phyloP scores from a whole-genome alignment of 1,139 yeast species.

The Scheffersomyces stambukii region DNA sequence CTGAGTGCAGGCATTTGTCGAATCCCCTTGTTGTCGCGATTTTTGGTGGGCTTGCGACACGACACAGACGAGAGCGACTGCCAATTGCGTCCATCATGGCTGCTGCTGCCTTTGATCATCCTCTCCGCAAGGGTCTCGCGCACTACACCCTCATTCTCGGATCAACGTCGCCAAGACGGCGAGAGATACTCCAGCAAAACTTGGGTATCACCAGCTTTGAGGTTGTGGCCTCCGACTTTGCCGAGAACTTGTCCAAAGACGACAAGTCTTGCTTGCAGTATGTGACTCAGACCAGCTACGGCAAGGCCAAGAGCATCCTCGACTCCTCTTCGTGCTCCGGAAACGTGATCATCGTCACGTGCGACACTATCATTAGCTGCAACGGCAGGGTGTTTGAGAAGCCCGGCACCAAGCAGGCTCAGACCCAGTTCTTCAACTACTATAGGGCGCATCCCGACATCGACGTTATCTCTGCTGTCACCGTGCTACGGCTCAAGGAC shows the following conservation, averaged over 20 bases:
- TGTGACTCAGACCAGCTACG: constrained; percentile 64
- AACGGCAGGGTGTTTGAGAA: constrained; percentile 68
- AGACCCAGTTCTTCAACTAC: constrained; percentile 42
- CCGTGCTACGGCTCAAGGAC: constrained; percentile 40
- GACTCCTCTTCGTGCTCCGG: too few species aligned
- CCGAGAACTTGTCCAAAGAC: constrained; percentile 65
- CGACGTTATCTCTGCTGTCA: constrained; percentile 67
- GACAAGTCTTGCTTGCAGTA: constrained; percentile 52
- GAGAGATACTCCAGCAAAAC: constrained; percentile 56
- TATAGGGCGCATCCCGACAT: constrained; percentile 44
- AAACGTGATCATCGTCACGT: constrained; percentile 46
- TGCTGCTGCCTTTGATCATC: constrained; percentile 12
- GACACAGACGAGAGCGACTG: too few species aligned
- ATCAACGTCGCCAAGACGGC: constrained; percentile 79
- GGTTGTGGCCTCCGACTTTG: constrained; percentile 57
- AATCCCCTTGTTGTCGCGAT: not conserved
- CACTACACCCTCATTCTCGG: constrained; percentile 56
- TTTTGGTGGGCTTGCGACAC: not conserved
- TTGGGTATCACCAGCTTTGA: constrained; percentile 48
- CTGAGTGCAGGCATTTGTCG: too few species aligned
- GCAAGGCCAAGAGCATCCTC: constrained; percentile 56
- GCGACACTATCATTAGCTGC: constrained; percentile 82
- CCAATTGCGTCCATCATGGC: too few species aligned
- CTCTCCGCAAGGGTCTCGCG: constrained; percentile 23
- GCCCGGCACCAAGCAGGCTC: constrained; percentile 49